These are phyloP conservation scores for Colletotrichum lupini DNA, from an alignment of 2,329 filamentous ascomycete species.

Conservation along the genomic window DNA sequence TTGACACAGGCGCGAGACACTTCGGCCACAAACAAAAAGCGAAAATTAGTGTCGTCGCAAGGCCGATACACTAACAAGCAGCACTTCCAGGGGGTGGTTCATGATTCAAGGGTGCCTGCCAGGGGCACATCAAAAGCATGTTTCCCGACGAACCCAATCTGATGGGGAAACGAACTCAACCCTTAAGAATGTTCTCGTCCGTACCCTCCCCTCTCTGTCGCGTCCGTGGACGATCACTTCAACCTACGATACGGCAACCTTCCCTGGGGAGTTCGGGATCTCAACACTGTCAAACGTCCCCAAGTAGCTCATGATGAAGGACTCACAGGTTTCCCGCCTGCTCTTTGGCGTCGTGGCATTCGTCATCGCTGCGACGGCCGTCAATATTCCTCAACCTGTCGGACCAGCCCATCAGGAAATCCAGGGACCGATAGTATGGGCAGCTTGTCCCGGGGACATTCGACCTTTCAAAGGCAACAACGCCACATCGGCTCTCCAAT, in stretches of 20 bases:
- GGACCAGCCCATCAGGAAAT: conserved; percentile 1
- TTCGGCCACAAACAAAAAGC: not conserved
- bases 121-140: not conserved
- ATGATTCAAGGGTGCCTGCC: not conserved
- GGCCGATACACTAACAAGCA: too few relatives aligned
- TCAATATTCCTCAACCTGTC: conserved; percentile 11
- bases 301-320: not conserved
- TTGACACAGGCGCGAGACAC: not conserved
- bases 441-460: conserved; percentile 15
- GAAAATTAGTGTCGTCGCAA: not conserved
- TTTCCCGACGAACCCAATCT: not conserved
- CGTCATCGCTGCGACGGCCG: not conserved
- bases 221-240: not conserved
- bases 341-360: not conserved
- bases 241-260: not conserved
- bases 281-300: not conserved
- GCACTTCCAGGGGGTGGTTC: not conserved
- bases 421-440: not conserved
- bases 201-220: not conserved
- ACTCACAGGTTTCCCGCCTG: not conserved
- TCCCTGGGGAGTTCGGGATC: too few relatives aligned
- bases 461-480: conserved; percentile 17
- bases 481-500: conserved; percentile 4
- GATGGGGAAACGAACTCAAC: not conserved
- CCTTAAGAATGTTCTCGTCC: not conserved